A percentile compares a stretch with the other conserved stretches of the same genome.
These are phyloP conservation scores for Aciculosporium take DNA, from an alignment of 2,329 filamentous ascomycete genomes.

Conservation along the genomic window DNA sequence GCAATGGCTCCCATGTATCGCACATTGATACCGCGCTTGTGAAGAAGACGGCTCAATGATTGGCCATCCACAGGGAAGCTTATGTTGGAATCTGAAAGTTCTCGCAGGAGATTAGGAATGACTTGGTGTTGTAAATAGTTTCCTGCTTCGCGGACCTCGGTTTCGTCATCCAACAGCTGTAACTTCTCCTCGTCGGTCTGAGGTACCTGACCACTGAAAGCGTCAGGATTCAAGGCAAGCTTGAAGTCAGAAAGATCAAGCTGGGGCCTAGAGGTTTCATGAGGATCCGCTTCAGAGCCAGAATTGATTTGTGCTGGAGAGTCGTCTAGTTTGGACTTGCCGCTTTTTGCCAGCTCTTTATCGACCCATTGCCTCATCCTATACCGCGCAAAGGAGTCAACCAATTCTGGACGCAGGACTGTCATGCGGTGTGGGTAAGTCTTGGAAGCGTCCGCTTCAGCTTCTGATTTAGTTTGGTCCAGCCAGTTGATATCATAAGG, in stretches of 20 bases:
- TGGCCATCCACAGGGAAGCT: constrained; percentile 98
- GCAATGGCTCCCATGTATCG: constrained; percentile 86
- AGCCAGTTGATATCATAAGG: constrained; percentile 85
- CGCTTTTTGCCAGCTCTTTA: constrained; percentile 55
- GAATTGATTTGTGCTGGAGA: constrained; percentile 21
- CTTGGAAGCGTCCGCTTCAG: constrained; percentile 26
- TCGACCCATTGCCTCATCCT: constrained; percentile 86
- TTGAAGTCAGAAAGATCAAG: constrained; percentile 80
- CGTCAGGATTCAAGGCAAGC: constrained; percentile 85
- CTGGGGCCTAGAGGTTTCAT: constrained; percentile 32
- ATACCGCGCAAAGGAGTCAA: constrained; percentile 70
- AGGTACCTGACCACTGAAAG: constrained; percentile 81
- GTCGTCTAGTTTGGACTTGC: constrained; percentile 21
- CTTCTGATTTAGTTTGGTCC: constrained; percentile 50
- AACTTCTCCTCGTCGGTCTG: constrained; percentile 84
- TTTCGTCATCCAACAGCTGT: constrained; percentile 70
- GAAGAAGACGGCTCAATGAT: constrained; percentile 73
- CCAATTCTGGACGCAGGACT: constrained; percentile 75
- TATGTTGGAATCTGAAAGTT: constrained; percentile 81
- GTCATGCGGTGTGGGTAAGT: constrained; percentile 94
- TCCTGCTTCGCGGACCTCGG: constrained; percentile 74
- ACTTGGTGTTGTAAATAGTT: constrained; percentile 60
- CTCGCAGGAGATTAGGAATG: constrained; percentile 73
- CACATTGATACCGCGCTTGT: constrained; percentile 95
- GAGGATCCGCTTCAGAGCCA: constrained; percentile 22